A percentile compares a stretch with the other conserved stretches of the same genome.
These are phyloP conservation scores for Tuber aestivum DNA, from an alignment of 495 filamentous ascomycete genomes.

Conservation along the genomic window DNA sequence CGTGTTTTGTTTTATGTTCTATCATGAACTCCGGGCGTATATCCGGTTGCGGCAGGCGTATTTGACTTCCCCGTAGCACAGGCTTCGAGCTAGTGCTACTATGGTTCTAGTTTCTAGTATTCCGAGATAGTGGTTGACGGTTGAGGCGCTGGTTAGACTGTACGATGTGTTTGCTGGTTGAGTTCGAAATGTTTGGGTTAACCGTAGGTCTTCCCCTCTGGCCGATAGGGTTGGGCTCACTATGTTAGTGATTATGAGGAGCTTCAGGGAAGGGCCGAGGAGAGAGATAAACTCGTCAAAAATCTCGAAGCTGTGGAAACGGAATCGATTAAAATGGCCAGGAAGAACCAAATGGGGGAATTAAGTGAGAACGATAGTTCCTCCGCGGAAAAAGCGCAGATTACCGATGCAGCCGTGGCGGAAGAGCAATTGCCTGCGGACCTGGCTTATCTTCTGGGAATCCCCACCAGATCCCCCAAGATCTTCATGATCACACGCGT, in stretches of 20 bases:
- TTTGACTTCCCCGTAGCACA: slow-evolving; percentile 90
- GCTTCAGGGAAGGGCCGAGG: slow-evolving; percentile 76
- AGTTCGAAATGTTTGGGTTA: slow-evolving; percentile 94
- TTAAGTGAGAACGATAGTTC: slow-evolving; percentile 59
- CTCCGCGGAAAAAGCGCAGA: slow-evolving; percentile 28
- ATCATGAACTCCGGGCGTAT: slow-evolving; percentile 77
- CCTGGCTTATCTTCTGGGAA: slow-evolving; percentile 75
- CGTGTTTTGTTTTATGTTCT: slow-evolving; percentile 85
- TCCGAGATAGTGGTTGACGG: slow-evolving; percentile 76
- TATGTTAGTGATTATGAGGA: slow-evolving; percentile 62
- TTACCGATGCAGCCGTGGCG: slow-evolving; percentile 7
- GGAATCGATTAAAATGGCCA: slow-evolving; percentile 68
- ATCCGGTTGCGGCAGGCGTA: slow-evolving; percentile 91
- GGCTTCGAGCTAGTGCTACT: slow-evolving; percentile 88
- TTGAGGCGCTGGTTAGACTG: slow-evolving; percentile 71
- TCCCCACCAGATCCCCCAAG: slow-evolving; percentile 61
- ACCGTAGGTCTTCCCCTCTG: slow-evolving; percentile 45
- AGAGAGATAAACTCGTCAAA: slow-evolving; percentile 62
- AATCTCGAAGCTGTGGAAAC: slow-evolving; percentile 78
- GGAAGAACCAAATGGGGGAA: slow-evolving; percentile 66
- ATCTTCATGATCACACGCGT: slow-evolving; percentile 17
- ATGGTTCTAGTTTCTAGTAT: slow-evolving; percentile 90
- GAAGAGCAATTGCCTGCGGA: slow-evolving; percentile 39
- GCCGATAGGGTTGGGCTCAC: neutral
- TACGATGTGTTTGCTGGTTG: slow-evolving; percentile 97